Conservation (phyloP, 768 basidiomycete genomes). For the Collybiopsis confluens region DNA sequence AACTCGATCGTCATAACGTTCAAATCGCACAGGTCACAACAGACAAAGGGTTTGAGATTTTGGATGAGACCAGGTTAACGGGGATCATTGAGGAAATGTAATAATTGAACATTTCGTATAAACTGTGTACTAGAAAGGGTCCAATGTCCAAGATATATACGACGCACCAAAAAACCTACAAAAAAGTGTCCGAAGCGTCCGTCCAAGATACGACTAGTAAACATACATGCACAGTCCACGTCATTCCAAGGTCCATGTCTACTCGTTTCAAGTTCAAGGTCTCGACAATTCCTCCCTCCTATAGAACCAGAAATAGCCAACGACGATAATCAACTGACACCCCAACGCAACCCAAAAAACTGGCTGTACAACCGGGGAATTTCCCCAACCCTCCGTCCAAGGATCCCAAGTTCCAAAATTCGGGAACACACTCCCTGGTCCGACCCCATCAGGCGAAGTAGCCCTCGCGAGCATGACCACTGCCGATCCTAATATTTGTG, state of each 20-base stretch:
- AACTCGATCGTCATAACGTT: conserved; percentile 97
- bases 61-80: conserved; percentile 78
- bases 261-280: too few species aligned
- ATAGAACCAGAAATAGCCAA: conserved; percentile 97
- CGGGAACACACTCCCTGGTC: conserved; percentile 90
- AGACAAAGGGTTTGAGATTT: conserved; percentile 81
- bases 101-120: not conserved
- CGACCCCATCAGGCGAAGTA: conserved; percentile 85
- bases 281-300: conserved; percentile 69
- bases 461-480: conserved; percentile 93
- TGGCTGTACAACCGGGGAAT: conserved; percentile 82
- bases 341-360: conserved; percentile 85
- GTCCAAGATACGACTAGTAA: too few species aligned
- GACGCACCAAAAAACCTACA: too few species aligned
- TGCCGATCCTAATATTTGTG: conserved; percentile 84
- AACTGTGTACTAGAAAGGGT: too few species aligned
- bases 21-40: conserved; percentile 94
- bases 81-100: conserved; percentile 81
- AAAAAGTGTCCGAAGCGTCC: too few species aligned
- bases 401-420: conserved; percentile 91
- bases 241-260: too few species aligned
- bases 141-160: too few species aligned
- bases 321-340: conserved; percentile 79
- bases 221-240: too few species aligned
- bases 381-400: conserved; percentile 50